These are phyloP conservation scores for Yamadazyma philogaea DNA, from an alignment of 805 yeast species.

Conservation along the genomic window DNA sequence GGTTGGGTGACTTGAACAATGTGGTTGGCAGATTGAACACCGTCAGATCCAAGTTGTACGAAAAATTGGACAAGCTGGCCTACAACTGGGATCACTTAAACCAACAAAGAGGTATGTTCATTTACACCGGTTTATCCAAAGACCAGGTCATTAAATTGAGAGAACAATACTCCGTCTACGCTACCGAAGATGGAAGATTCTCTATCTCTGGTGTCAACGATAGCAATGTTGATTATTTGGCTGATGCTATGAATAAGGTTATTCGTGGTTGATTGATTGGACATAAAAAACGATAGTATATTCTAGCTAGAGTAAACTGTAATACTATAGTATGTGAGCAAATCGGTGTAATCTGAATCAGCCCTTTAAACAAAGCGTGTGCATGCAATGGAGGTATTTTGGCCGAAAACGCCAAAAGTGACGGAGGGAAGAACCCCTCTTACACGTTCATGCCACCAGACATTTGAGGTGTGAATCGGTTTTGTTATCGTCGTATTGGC, in stretches of 20 bases:
- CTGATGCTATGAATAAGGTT: constrained; percentile 56
- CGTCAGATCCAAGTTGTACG: constrained; percentile 65
- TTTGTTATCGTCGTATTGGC: too few relatives aligned
- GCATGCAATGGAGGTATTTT: too few relatives aligned
- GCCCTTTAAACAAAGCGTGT: too few relatives aligned
- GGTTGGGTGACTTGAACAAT: constrained; percentile 75
- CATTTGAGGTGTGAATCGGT: too few relatives aligned
- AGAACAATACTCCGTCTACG: constrained; percentile 71
- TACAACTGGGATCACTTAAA: constrained; percentile 83
- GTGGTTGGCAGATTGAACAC: constrained; percentile 78
- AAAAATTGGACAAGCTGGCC: constrained; percentile 57
- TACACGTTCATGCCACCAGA: too few relatives aligned
- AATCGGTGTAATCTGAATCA: too few relatives aligned
- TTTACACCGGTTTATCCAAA: constrained; percentile 76
- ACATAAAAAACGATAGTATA: too few relatives aligned
- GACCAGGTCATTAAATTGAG: constrained; percentile 72
- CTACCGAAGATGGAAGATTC: constrained; percentile 88
- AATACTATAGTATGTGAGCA: too few relatives aligned
- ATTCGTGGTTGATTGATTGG: constrained; percentile 21
- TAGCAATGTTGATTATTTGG: constrained; percentile 71
- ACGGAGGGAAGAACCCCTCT: too few relatives aligned
- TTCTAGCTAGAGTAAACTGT: too few relatives aligned
- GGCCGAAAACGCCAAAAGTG: too few relatives aligned
- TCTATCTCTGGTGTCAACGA: constrained; percentile 87
- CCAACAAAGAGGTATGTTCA: constrained; percentile 95